Evolutionary conservation across 257 asterid species (phyloP).

Genomic region (Rhazya stricta): DNA sequence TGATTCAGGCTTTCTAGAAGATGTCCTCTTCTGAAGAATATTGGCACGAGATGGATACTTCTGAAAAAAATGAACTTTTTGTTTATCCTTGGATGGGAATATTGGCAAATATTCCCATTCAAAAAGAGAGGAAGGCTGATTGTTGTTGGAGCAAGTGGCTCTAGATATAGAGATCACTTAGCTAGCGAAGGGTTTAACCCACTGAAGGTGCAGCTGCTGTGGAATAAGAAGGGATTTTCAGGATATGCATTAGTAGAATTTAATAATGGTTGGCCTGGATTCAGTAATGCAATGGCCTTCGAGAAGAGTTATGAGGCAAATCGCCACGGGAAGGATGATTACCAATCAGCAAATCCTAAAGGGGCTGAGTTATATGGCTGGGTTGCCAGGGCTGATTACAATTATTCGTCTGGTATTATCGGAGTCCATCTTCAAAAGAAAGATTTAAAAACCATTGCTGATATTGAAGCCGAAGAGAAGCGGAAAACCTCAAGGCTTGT

Average conservation of each 20-base stretch:
- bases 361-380: conserved; percentile 28
- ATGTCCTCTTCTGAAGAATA: conserved; percentile 9
- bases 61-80: conserved; percentile 6
- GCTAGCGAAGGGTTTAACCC: conserved; percentile 37
- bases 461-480: conserved; percentile 39
- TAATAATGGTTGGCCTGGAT: conserved; percentile 32
- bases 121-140: conserved; percentile 20
- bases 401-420: conserved; percentile 26
- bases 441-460: conserved; percentile 54
- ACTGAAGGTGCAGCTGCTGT: conserved; percentile 34
- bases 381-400: conserved; percentile 70
- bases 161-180: conserved; percentile 32
- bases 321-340: conserved; percentile 38
- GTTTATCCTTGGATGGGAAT: conserved; percentile 41
- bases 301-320: conserved; percentile 43
- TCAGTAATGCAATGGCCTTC: conserved; percentile 41
- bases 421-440: conserved; percentile 53
- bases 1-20: background rate
- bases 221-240: conserved; percentile 38
- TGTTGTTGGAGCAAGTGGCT: conserved; percentile 41
- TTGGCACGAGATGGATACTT: background rate
- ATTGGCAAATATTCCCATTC: conserved; percentile 42
- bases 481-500: conserved; percentile 26
- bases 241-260: conserved; percentile 53
- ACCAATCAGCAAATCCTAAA: background rate